These are phyloP conservation scores for Colletotrichum cereale DNA, from an alignment of 2,329 filamentous ascomycete genomes.

Conservation along the genomic window DNA sequence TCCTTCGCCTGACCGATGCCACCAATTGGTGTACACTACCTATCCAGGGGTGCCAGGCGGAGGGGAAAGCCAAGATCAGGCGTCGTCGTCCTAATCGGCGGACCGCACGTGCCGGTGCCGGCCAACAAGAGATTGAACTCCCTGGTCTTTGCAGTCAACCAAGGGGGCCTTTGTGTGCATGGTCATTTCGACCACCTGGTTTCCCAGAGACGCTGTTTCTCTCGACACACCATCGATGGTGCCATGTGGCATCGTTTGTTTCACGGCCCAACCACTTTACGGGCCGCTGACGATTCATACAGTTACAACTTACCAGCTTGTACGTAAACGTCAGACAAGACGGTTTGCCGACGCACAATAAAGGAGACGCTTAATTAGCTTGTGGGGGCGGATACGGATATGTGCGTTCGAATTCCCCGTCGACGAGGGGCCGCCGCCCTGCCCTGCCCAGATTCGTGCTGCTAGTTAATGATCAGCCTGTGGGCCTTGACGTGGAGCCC, in stretches of 20 bases:
- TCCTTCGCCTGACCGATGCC: background rate
- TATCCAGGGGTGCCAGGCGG: too few species aligned
- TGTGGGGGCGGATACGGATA: conserved; percentile 40
- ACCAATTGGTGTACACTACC: conserved; percentile 1
- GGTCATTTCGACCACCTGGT: background rate
- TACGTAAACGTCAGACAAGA: conserved; percentile 20
- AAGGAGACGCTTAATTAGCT: conserved; percentile 39
- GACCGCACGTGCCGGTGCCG: background rate
- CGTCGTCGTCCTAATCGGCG: conserved; percentile 9
- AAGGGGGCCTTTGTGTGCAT: background rate
- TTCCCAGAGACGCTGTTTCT: background rate
- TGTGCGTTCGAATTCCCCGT: conserved; percentile 39
- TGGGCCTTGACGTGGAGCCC: conserved; percentile 6
- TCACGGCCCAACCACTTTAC: background rate
- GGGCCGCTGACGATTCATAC: background rate
- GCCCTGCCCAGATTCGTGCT: conserved; percentile 25
- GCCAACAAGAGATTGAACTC: background rate
- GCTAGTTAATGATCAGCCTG: conserved; percentile 15
- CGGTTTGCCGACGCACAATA: conserved; percentile 31
- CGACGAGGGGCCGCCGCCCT: conserved; percentile 30
- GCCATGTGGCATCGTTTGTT: background rate
- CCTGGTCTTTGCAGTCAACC: background rate
- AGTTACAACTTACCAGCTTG: conserved; percentile 8
- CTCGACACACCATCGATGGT: background rate
- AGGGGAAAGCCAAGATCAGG: conserved; percentile 6